Conservation (phyloP, 1,284 basidiomycete genomes). For the Puccinia hordei region DNA sequence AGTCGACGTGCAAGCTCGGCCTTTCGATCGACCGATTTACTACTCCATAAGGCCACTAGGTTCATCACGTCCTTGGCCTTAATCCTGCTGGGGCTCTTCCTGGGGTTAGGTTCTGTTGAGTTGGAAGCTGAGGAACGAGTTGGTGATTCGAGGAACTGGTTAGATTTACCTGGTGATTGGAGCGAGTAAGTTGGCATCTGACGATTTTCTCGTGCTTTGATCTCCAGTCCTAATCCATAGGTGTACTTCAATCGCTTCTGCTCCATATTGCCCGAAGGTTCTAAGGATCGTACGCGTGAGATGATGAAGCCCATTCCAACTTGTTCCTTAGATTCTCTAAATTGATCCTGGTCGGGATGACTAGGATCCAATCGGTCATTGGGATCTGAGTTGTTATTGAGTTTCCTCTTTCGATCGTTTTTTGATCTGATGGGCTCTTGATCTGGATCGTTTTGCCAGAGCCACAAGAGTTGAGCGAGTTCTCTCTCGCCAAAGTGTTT, state of each 20-base stretch:
- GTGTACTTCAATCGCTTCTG: not conserved
- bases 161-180: constrained; percentile 8
- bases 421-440: not conserved
- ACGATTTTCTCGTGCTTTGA: constrained; percentile 21
- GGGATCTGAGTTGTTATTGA: not conserved
- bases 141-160: not conserved
- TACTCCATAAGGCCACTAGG: constrained; percentile 38
- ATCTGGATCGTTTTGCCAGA: constrained; percentile 42
- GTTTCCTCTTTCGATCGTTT: not conserved
- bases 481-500: constrained; percentile 32
- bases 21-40: constrained; percentile 22
- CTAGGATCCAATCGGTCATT: not conserved
- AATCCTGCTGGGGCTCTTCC: not conserved
- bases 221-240: constrained; percentile 29
- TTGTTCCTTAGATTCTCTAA: constrained; percentile 1
- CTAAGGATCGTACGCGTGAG: constrained; percentile 2
- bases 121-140: too few relatives aligned
- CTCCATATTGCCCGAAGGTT: not conserved
- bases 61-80: constrained; percentile 36
- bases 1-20: constrained; percentile 1
- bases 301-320: constrained; percentile 40
- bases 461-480: constrained; percentile 38
- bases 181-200: constrained; percentile 23
- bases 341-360: not conserved
- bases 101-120: not conserved